phyloP scores from a whole-genome alignment of 305 asterid species.

The Solanum hybrid region DNA sequence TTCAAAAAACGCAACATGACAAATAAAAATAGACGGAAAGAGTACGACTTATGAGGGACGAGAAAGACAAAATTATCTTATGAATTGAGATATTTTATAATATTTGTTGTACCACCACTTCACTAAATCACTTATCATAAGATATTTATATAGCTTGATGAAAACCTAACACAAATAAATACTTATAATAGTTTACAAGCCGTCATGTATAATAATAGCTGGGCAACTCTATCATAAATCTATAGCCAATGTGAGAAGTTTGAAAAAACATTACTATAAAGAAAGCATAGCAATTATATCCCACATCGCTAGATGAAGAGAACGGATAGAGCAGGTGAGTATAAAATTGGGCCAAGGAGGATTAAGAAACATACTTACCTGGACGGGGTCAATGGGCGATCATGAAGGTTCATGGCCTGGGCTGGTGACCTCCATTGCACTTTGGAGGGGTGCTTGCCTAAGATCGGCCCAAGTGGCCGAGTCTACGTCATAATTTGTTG shows the following conservation, averaged over 20 bases:
- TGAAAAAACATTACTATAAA: neutral
- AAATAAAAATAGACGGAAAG: too few relatives aligned
- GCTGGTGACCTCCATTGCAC: conserved; percentile 39
- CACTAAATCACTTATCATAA: too few relatives aligned
- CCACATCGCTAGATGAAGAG: neutral
- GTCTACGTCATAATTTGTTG: neutral
- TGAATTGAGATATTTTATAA: too few relatives aligned
- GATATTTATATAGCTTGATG: too few relatives aligned
- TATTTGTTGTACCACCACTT: too few relatives aligned
- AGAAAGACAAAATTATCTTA: too few relatives aligned
- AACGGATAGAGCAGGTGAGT: neutral
- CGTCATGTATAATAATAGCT: too few relatives aligned
- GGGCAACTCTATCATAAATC: neutral
- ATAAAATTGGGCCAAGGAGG: neutral
- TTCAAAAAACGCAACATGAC: too few relatives aligned
- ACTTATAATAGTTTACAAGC: too few relatives aligned
- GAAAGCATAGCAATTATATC: neutral
- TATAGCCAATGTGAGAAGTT: neutral
- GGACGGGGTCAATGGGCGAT: conserved; percentile 18
- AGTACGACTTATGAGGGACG: too few relatives aligned
- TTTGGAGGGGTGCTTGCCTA: conserved; percentile 2
- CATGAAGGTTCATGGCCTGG: conserved; percentile 27
- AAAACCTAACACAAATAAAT: too few relatives aligned
- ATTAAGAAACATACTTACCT: conserved; percentile 9
- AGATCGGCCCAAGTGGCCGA: neutral